Conservation (phyloP, 1,284 basidiomycete genomes). For the Marasmius oreades region DNA sequence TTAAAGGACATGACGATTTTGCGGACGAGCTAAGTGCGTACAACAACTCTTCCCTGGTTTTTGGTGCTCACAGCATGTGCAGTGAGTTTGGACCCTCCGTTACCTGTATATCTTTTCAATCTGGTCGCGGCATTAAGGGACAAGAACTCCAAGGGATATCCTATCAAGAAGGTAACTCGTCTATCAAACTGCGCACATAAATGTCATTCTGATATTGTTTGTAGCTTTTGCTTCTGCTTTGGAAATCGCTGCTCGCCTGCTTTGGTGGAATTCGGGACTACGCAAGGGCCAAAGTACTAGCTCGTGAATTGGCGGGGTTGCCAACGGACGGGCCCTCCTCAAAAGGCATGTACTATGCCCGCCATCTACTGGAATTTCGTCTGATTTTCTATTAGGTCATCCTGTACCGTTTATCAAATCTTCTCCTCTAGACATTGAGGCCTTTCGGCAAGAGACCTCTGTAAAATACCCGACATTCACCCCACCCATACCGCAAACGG, state of each 20-base stretch:
- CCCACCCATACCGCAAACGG: constrained; percentile 41
- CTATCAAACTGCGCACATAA: not conserved
- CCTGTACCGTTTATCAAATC: constrained; percentile 67
- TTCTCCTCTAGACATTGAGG: constrained; percentile 84
- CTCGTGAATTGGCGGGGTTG: constrained; percentile 79
- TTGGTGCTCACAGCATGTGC: constrained; percentile 14
- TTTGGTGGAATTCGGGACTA: constrained; percentile 92
- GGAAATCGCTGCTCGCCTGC: constrained; percentile 93
- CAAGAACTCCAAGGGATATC: constrained; percentile 92
- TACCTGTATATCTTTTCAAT: constrained; percentile 91
- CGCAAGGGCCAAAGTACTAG: constrained; percentile 78
- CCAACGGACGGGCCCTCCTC: constrained; percentile 34
- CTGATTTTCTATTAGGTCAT: constrained; percentile 17
- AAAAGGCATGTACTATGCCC: constrained; percentile 52
- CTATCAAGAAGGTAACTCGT: constrained; percentile 82
- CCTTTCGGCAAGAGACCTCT: constrained; percentile 84
- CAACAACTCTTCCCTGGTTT: constrained; percentile 9
- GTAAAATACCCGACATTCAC: constrained; percentile 94
- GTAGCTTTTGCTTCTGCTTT: constrained; percentile 89
- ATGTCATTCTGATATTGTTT: constrained; percentile 14
- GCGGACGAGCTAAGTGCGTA: constrained; percentile 91
- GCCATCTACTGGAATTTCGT: constrained; percentile 3
- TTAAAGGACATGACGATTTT: constrained; percentile 89
- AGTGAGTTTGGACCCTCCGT: constrained; percentile 95
- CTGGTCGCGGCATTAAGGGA: constrained; percentile 89